Base-by-base conservation (phyloP, 1,139 yeast genomes). In the Saccharomycopsis crataegensis region DNA sequence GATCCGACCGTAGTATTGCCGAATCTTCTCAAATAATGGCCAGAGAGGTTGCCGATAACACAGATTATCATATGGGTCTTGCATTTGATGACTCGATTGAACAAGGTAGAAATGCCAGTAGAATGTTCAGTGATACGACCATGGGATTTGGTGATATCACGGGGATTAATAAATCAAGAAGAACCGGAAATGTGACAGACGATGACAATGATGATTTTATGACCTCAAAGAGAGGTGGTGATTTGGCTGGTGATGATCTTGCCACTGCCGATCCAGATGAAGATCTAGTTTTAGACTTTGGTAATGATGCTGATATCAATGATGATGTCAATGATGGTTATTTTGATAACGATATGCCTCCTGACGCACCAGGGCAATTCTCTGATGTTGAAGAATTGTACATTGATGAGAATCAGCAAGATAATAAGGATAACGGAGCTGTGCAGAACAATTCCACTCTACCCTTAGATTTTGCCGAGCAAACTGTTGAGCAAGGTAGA, bases 261-360 rank as follows among this genome's bases (percentile, higher is more conserved):
- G 43, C 42, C n/a, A 36, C 43, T 17, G 55, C 53, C 11, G 59
- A 57, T 12, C 28, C 16, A n/a, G 59, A 60, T 4, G 60, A 61
- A 6, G 64, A 65, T 28, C 67, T 67, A n/a, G 73, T 72, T 33
- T 59, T 71, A 36, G 61, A 59, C 49, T 48, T 60, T 45, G 60
- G 57, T 36, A 53, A 57, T 38, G 57, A 57, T 43, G 51, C 48
- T 16, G 32, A 37, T n/a, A 36, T 16, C 37, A 11, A 31, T n/a
- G 28, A 46, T 2, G 40, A 41, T 6, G 9, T 6, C 40, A 22
- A 22, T 22, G 28, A 22, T 22, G 28, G 28, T 22, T 22, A 22
- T 22, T 22, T 22, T 22, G 28, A 22, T 22, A 22, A 22, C 4
- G 28, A 22, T 22, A 22, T 22, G 28, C 28, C 28, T 22, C 28